Percentiles rank a stretch among this genome's conserved stretches.
Evolutionary conservation across 2,329 filamentous ascomycete genomes (phyloP).

Genomic region (Phyllosticta citriasiana): DNA sequence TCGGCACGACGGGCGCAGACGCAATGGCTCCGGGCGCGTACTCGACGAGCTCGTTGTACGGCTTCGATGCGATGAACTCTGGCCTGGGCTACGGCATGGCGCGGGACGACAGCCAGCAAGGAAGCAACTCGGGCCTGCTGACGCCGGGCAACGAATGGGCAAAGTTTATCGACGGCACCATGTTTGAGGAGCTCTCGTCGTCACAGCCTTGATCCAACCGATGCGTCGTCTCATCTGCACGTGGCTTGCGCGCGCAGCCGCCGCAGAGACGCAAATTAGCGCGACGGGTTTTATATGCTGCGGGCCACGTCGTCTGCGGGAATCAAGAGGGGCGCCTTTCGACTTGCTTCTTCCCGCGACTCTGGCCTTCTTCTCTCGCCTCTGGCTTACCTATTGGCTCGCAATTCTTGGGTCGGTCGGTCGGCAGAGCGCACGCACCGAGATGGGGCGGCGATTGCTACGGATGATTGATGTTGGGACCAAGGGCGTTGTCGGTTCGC

Average conservation of each 20-base stretch:
- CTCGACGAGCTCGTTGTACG: not conserved
- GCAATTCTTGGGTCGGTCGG: too few relatives aligned
- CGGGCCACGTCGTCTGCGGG: too few relatives aligned
- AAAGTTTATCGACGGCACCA: constrained; percentile 18
- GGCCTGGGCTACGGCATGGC: constrained; percentile 11
- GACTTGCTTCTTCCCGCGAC: not conserved
- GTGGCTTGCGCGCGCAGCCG: not conserved
- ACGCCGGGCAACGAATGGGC: constrained; percentile 18
- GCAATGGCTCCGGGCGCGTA: not conserved
- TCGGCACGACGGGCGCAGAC: constrained; percentile 6
- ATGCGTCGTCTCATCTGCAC: not conserved
- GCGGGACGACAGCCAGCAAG: constrained; percentile 14
- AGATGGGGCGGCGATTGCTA: too few relatives aligned
- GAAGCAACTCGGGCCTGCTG: constrained; percentile 15
- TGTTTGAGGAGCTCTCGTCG: constrained; percentile 10
- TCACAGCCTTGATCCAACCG: not conserved
- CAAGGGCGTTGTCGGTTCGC: not conserved
- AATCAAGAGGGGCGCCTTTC: not conserved
- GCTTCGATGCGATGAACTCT: constrained; percentile 10
- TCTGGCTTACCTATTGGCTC: too few relatives aligned
- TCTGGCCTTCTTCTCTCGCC: not conserved
- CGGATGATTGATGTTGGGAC: too few relatives aligned
- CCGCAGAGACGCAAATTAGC: too few relatives aligned
- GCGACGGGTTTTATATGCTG: too few relatives aligned
- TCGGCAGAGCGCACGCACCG: too few relatives aligned